Evolutionary conservation across 345 rosid species (phyloP).

Genomic region (Litchi chinensis): DNA sequence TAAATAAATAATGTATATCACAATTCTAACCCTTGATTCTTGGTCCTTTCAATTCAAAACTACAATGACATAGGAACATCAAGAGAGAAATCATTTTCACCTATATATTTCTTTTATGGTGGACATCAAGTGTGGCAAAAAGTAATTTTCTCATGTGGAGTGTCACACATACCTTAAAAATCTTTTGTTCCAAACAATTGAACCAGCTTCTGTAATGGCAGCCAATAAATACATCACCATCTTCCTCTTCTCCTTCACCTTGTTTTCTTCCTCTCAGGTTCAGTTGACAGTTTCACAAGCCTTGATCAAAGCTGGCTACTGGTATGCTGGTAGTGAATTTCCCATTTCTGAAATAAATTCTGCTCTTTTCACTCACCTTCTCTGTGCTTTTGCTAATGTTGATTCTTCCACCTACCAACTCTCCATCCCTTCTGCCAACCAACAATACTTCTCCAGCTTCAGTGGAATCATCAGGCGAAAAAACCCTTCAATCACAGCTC

Average conservation of each 20-base stretch:
- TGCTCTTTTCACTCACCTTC: conserved; percentile 22
- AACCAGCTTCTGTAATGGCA: background rate
- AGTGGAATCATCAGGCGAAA: conserved; percentile 12
- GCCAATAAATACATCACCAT: background rate
- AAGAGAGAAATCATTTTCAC: too few relatives aligned
- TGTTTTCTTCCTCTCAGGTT: background rate
- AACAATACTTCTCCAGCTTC: conserved; percentile 17
- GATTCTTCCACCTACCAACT: conserved; percentile 16
- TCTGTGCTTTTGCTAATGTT: conserved; percentile 18
- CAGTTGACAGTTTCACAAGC: conserved; percentile 1
- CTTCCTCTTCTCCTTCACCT: background rate
- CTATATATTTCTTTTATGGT: too few relatives aligned
- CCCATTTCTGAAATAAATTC: conserved; percentile 17
- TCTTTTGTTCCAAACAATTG: background rate
- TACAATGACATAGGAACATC: too few relatives aligned
- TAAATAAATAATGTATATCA: too few relatives aligned
- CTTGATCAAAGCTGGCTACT: conserved; percentile 22
- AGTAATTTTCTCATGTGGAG: background rate
- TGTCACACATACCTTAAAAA: too few relatives aligned
- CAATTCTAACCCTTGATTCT: too few relatives aligned
- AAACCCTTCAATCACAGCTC: conserved; percentile 24
- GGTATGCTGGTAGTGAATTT: conserved; percentile 1
- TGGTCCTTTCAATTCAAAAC: too few relatives aligned
- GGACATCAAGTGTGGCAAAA: background rate
- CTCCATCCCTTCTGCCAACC: conserved; percentile 7